Evolutionary conservation across 148 eudicot genomes (phyloP).

Genomic region (Nepenthes gracilis): DNA sequence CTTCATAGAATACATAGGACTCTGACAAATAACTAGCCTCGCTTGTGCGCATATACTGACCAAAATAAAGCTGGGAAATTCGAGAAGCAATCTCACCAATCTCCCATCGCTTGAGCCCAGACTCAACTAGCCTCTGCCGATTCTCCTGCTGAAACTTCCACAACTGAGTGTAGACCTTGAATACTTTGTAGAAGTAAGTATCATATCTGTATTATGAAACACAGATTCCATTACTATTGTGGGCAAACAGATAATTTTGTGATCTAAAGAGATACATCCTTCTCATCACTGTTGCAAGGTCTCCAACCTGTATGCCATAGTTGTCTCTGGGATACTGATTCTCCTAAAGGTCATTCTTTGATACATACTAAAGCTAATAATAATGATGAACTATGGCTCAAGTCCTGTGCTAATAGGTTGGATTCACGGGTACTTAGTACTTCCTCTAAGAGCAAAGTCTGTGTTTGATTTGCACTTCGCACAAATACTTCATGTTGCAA

Average conservation of each 20-base stretch:
- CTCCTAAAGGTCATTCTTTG: too few species aligned
- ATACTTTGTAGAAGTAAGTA: slow-evolving; percentile 78
- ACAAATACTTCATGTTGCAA: too few species aligned
- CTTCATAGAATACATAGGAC: slow-evolving; percentile 88
- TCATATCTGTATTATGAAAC: slow-evolving; percentile 48
- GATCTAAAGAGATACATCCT: background rate
- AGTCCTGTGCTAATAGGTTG: too few species aligned
- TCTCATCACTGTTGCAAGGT: too few species aligned
- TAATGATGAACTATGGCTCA: too few species aligned
- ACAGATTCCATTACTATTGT: background rate
- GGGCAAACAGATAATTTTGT: background rate
- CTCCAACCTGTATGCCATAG: too few species aligned
- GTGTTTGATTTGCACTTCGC: too few species aligned
- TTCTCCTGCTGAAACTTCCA: slow-evolving; percentile 97
- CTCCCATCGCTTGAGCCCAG: slow-evolving; percentile 91
- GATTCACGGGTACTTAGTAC: too few species aligned
- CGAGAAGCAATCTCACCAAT: slow-evolving; percentile 95
- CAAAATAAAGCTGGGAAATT: slow-evolving; percentile 88
- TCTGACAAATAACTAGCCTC: slow-evolving; percentile 78
- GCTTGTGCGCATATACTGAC: slow-evolving; percentile 91
- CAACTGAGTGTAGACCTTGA: slow-evolving; percentile 75
- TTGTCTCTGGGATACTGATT: too few species aligned
- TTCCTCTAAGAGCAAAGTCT: too few species aligned
- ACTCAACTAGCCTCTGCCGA: slow-evolving; percentile 79
- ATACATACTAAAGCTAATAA: too few species aligned